These are phyloP conservation scores for Xanthoparmelia taractica DNA, from an alignment of 495 filamentous ascomycete genomes.

Conservation along the genomic window DNA sequence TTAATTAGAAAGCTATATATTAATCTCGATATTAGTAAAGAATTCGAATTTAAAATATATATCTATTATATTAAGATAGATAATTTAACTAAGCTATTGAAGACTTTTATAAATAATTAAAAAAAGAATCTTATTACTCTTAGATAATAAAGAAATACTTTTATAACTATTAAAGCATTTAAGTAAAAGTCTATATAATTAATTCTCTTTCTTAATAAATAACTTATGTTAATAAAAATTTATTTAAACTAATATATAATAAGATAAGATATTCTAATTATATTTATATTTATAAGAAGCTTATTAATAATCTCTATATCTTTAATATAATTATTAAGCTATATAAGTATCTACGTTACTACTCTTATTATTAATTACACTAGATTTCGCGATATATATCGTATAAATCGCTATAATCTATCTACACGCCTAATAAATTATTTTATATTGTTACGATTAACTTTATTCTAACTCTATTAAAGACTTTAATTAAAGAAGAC, in stretches of 20 bases:
- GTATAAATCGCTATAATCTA: not conserved
- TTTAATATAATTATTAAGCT: not conserved
- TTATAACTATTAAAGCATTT: not conserved
- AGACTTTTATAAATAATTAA: not conserved
- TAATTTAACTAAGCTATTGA: not conserved
- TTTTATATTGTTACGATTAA: constrained; percentile 9
- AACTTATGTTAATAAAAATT: not conserved
- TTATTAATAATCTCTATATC: not conserved
- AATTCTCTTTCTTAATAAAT: constrained; percentile 3
- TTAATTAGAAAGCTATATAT: not conserved
- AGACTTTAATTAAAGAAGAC: not conserved
- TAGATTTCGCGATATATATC: not conserved
- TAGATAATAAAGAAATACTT: not conserved
- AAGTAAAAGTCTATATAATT: constrained; percentile 5
- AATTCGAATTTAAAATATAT: not conserved
- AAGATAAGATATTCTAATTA: not conserved
- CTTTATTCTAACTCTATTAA: not conserved
- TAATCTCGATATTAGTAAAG: not conserved
- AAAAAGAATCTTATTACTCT: too few relatives aligned
- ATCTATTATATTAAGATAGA: constrained; percentile 1
- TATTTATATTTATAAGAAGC: not conserved
- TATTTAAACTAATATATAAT: not conserved
- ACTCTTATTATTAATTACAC: not conserved
- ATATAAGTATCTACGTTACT: not conserved
- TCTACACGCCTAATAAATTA: not conserved